phyloP scores from a whole-genome alignment of 2,329 filamentous ascomycete genomes.

The Beauveria bassiana region DNA sequence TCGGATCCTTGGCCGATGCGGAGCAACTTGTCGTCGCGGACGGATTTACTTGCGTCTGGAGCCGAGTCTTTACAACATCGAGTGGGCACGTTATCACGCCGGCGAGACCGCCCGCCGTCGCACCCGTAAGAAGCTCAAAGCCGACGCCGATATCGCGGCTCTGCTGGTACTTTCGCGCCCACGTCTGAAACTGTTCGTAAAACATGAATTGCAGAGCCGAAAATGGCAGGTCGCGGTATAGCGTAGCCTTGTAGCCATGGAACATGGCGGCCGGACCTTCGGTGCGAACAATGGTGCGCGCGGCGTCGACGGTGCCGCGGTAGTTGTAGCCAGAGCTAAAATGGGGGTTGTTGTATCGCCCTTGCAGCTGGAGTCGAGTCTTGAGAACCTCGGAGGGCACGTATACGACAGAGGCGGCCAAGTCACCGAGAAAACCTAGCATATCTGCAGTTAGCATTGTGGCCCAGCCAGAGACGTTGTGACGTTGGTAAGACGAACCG shows the following conservation, averaged over 20 bases:
- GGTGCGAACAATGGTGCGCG: conserved; percentile 70
- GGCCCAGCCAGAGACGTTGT: neutral
- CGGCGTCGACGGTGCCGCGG: conserved; percentile 73
- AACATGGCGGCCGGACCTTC: conserved; percentile 86
- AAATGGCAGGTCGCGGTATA: conserved; percentile 90
- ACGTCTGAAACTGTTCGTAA: conserved; percentile 85
- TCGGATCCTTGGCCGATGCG: conserved; percentile 24
- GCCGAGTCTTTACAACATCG: conserved; percentile 93
- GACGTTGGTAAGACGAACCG: conserved; percentile 42
- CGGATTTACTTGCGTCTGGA: conserved; percentile 77
- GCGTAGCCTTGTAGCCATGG: conserved; percentile 92
- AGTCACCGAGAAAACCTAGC: conserved; percentile 81
- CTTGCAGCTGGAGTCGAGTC: conserved; percentile 91
- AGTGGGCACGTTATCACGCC: conserved; percentile 92
- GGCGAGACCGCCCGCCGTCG: conserved; percentile 82
- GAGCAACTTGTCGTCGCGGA: conserved; percentile 19
- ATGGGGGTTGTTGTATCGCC: conserved; percentile 87
- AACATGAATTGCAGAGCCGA: conserved; percentile 97
- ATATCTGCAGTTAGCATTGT: neutral
- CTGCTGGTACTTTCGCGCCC: conserved; percentile 71
- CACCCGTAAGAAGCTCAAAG: conserved; percentile 82
- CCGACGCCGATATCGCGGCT: conserved; percentile 77
- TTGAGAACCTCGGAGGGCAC: conserved; percentile 97
- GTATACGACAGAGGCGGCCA: conserved; percentile 87
- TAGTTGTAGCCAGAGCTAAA: conserved; percentile 97